phyloP scores from a whole-genome alignment of 148 eudicot genomes.

The Fagopyrum homotropicum region DNA sequence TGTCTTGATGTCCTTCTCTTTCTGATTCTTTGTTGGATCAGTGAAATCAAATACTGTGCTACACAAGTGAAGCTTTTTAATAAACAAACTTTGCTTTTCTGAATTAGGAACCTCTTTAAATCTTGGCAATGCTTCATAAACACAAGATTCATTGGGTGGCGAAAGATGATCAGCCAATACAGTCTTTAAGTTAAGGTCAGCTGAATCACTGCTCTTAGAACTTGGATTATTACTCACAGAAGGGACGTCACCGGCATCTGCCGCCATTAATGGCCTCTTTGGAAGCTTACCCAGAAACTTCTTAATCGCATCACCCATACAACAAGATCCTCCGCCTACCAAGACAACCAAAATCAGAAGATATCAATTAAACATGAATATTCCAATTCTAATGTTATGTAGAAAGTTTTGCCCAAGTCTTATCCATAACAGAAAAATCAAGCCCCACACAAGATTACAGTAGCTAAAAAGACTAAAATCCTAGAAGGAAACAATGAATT shows the following conservation, averaged over 20 bases:
- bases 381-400: background rate
- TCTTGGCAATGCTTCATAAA: constrained; percentile 44
- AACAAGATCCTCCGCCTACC: constrained; percentile 3
- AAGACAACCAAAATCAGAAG: background rate
- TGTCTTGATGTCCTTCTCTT: constrained; percentile 65
- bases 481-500: constrained; percentile 2
- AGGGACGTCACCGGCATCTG: constrained; percentile 3
- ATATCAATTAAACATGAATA: background rate
- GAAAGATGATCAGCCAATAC: background rate
- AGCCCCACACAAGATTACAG: too few species aligned
- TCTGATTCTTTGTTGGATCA: constrained; percentile 56
- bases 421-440: background rate
- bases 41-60: constrained; percentile 53
- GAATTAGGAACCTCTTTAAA: constrained; percentile 63
- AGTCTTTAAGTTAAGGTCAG: constrained; percentile 5
- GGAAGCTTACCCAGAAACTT: constrained; percentile 13
- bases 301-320: constrained; percentile 11
- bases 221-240: constrained; percentile 10
- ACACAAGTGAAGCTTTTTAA: constrained; percentile 49
- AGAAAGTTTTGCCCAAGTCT: too few species aligned
- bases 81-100: constrained; percentile 60
- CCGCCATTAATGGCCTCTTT: constrained; percentile 6
- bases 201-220: background rate
- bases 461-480: constrained; percentile 3
- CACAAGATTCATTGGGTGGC: background rate